A percentile compares a stretch with the other conserved stretches of the same genome.
Conservation (phyloP, 73 alveolate species). For the Paramecium pentaurelia region DNA sequence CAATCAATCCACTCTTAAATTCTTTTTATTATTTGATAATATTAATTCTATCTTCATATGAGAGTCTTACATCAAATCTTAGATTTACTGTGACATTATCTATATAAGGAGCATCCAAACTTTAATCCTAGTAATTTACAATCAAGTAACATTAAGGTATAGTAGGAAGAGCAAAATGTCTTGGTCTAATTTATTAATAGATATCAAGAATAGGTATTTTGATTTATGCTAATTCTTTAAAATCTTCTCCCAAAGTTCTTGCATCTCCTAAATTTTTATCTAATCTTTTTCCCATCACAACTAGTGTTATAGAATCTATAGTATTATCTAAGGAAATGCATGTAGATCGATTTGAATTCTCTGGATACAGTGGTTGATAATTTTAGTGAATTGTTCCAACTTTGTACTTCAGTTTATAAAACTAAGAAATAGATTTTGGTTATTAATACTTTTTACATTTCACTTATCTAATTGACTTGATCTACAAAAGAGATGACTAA, state of each 20-base stretch:
- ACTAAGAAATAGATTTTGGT: not conserved
- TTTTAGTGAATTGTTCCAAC: conserved; percentile 25
- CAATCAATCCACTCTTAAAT: not conserved
- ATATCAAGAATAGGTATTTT: not conserved
- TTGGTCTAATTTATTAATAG: not conserved
- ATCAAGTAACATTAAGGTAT: conserved; percentile 25
- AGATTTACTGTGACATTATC: not conserved
- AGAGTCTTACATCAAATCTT: conserved; percentile 45
- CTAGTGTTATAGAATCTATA: not conserved
- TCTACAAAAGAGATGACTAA: conserved; percentile 30
- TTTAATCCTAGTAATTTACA: not conserved
- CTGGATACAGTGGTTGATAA: conserved; percentile 37
- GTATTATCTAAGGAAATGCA: not conserved
- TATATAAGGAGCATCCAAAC: conserved; percentile 30
- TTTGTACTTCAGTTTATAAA: not conserved
- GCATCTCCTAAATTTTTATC: conserved; percentile 50
- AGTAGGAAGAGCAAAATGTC: conserved; percentile 36
- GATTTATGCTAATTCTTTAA: not conserved
- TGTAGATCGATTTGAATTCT: conserved; percentile 14
- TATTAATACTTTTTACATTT: not conserved
- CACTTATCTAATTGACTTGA: not conserved
- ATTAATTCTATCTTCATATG: not conserved
- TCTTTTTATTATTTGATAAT: not conserved
- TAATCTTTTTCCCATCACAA: conserved; percentile 36
- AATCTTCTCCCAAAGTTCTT: conserved; percentile 28